Conservation (phyloP, 2,329 filamentous ascomycete species). For the Phialophora macrospora region DNA sequence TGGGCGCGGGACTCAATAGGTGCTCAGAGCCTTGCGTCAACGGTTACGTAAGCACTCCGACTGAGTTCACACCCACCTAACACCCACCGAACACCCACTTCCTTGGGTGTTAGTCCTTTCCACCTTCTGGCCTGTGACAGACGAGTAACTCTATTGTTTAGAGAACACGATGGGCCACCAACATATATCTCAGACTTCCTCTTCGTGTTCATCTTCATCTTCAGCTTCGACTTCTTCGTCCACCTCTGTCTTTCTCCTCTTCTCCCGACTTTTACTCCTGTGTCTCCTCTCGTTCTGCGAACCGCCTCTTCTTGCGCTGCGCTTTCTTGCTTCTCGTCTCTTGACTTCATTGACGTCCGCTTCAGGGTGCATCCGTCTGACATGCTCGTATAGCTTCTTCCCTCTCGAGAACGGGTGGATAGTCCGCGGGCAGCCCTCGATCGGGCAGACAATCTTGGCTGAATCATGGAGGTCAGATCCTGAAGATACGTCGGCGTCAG, state of each 20-base stretch:
- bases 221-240: slow-evolving; percentile 4
- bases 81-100: too few species aligned
- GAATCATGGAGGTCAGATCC: slow-evolving; percentile 1
- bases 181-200: background rate
- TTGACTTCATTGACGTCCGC: slow-evolving; percentile 37
- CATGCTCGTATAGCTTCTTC: slow-evolving; percentile 36
- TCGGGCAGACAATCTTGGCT: slow-evolving; percentile 33
- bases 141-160: background rate
- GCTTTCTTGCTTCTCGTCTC: slow-evolving; percentile 22
- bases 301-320: slow-evolving; percentile 32
- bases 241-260: background rate
- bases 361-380: slow-evolving; percentile 37
- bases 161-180: too few species aligned
- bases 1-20: background rate
- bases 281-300: slow-evolving; percentile 27
- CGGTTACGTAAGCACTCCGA: background rate
- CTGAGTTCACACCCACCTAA: too few species aligned
- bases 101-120: background rate
- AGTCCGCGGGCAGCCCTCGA: slow-evolving; percentile 30
- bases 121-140: background rate
- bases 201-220: slow-evolving; percentile 1
- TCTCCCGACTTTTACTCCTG: slow-evolving; percentile 16
- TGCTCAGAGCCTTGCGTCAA: background rate
- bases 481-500: background rate
- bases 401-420: slow-evolving; percentile 29